These are phyloP conservation scores for Russula sp. DNA, from an alignment of 768 basidiomycete species.

Conservation along the genomic window DNA sequence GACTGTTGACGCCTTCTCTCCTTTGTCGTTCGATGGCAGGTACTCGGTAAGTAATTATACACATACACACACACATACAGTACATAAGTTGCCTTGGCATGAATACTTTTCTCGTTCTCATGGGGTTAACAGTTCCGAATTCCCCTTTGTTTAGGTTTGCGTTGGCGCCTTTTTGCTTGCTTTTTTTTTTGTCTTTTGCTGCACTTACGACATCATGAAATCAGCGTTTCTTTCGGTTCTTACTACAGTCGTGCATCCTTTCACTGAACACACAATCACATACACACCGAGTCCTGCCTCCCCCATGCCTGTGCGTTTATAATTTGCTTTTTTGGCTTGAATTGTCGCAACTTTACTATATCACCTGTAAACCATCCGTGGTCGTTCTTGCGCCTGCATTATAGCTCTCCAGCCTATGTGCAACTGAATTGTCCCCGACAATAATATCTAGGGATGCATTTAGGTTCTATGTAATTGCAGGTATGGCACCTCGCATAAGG, in stretches of 20 bases:
- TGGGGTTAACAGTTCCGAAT: slow-evolving; percentile 6
- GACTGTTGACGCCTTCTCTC: background rate
- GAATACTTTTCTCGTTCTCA: slow-evolving; percentile 12
- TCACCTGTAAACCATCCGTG: slow-evolving; percentile 5
- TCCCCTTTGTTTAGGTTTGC: background rate
- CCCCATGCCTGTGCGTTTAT: slow-evolving; percentile 8
- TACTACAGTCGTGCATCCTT: background rate
- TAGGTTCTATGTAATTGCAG: background rate
- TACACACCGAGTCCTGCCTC: slow-evolving; percentile 8
- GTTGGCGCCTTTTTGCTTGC: background rate
- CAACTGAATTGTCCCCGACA: background rate
- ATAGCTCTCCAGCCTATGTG: background rate
- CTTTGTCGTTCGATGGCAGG: background rate
- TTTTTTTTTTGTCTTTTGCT: background rate
- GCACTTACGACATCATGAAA: slow-evolving; percentile 17
- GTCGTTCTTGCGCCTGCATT: slow-evolving; percentile 4
- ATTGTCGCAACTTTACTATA: slow-evolving; percentile 11
- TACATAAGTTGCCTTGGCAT: slow-evolving; percentile 16
- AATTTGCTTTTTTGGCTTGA: slow-evolving; percentile 12
- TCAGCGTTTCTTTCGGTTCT: slow-evolving; percentile 1
- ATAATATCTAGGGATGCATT: slow-evolving; percentile 3
- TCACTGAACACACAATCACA: slow-evolving; percentile 13
- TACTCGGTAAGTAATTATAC: slow-evolving; percentile 4
- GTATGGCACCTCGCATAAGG: background rate
- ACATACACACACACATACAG: slow-evolving; percentile 24